Evolutionary conservation across 2,329 filamentous ascomycete genomes (phyloP).

Genomic region (Penicillium griseofulvum): DNA sequence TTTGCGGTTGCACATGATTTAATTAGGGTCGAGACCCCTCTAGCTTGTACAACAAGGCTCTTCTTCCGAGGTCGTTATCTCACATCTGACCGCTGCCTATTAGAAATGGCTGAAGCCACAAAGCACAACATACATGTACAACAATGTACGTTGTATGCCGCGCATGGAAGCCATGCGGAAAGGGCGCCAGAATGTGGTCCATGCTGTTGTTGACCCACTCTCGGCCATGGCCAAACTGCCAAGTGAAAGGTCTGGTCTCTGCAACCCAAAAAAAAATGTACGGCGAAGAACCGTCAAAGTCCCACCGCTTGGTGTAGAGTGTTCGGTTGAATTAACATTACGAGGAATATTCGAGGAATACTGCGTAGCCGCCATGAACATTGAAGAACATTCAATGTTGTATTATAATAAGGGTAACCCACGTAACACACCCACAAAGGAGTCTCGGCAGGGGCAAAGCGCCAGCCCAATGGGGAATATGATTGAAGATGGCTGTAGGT

Average conservation of each 20-base stretch:
- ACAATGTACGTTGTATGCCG: background rate
- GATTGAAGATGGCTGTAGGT: background rate
- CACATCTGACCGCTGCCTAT: background rate
- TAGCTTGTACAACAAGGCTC: no score
- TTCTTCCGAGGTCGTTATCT: background rate
- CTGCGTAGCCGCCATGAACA: no score
- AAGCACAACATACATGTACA: no score
- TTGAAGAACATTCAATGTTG: no score
- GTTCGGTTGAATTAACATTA: background rate
- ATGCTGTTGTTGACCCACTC: background rate
- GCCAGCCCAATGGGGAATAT: background rate
- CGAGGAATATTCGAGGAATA: no score
- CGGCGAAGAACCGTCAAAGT: background rate
- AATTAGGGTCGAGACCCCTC: background rate
- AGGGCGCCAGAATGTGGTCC: background rate
- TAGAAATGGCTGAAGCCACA: background rate
- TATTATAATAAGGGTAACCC: no score
- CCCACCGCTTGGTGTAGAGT: background rate
- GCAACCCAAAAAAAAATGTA: no score
- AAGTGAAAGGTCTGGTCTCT: no score
- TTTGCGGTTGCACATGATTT: conserved; percentile 3
- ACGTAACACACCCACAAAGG: no score
- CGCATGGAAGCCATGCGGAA: background rate
- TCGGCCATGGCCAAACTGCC: no score
- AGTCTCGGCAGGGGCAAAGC: background rate